phyloP scores from a whole-genome alignment of 1,284 basidiomycete genomes.

The Trametes sp. region DNA sequence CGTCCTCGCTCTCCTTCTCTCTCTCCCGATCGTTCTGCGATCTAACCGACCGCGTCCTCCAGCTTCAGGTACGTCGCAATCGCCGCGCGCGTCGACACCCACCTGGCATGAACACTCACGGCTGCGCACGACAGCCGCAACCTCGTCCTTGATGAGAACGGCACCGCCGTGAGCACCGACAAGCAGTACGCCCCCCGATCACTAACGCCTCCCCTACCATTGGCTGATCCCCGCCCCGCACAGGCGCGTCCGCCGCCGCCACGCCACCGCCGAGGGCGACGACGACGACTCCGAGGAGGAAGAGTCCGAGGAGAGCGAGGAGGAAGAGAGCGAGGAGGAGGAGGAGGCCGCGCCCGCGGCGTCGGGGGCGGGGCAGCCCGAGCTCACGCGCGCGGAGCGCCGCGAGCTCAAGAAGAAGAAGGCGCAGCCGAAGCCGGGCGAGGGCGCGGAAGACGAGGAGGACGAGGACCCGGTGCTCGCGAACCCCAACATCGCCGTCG shows the following conservation, averaged over 20 bases:
- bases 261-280: conserved; percentile 13
- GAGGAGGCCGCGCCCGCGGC: conserved; percentile 38
- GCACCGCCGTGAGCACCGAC: conserved; percentile 62
- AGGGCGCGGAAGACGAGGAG: conserved; percentile 36
- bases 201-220: conserved; percentile 11
- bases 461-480: conserved; percentile 40
- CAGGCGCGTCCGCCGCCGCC: conserved; percentile 27
- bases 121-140: conserved; percentile 58
- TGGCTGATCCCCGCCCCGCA: conserved; percentile 10
- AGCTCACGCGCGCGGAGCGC: conserved; percentile 40
- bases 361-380: conserved; percentile 32
- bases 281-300: conserved; percentile 32
- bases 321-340: conserved; percentile 35
- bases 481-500: conserved; percentile 43
- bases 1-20: conserved; percentile 14
- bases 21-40: conserved; percentile 7
- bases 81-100: not conserved
- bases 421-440: conserved; percentile 36
- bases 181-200: conserved; percentile 49
- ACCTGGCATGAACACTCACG: not conserved
- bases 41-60: conserved; percentile 8
- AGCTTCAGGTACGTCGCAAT: conserved; percentile 41
- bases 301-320: too few relatives aligned
- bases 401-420: conserved; percentile 42
- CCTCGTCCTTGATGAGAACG: conserved; percentile 66